Conservation (phyloP, 1,139 yeast species). For the Hanseniaspora sp. region DNA sequence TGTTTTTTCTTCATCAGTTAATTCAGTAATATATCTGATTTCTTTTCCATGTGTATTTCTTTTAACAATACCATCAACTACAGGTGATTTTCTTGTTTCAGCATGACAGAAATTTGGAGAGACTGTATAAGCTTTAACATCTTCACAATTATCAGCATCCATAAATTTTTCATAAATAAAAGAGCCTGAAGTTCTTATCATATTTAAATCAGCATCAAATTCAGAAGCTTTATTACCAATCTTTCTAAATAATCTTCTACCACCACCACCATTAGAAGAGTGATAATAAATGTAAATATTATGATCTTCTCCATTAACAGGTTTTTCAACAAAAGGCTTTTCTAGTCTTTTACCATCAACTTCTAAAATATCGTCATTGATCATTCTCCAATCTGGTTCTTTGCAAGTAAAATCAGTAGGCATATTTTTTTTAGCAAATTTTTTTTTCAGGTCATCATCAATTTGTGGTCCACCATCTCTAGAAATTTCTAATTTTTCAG, state of each 20-base stretch:
- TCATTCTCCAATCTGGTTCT: slow-evolving; percentile 81
- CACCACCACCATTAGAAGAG: slow-evolving; percentile 87
- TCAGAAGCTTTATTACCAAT: slow-evolving; percentile 96
- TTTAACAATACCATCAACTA: slow-evolving; percentile 95
- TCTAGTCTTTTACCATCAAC: slow-evolving; percentile 62
- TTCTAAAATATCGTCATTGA: slow-evolving; percentile 69
- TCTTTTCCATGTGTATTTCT: slow-evolving; percentile 97
- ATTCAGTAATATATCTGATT: slow-evolving; percentile 74
- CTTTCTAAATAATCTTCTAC: slow-evolving; percentile 82
- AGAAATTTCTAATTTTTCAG: slow-evolving; percentile 73
- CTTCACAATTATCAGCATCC: slow-evolving; percentile 97
- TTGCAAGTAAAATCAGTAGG: slow-evolving; percentile 39
- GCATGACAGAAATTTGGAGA: slow-evolving; percentile 90
- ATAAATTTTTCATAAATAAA: slow-evolving; percentile 87
- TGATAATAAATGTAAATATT: slow-evolving; percentile 23
- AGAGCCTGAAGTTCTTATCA: slow-evolving; percentile 82
- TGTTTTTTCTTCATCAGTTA: slow-evolving; percentile 58
- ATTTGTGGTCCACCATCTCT: slow-evolving; percentile 95
- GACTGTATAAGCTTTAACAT: slow-evolving; percentile 96
- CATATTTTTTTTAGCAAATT: slow-evolving; percentile 42
- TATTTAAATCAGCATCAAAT: slow-evolving; percentile 66
- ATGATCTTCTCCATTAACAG: slow-evolving; percentile 98
- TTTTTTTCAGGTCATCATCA: slow-evolving; percentile 41
- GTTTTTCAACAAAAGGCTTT: slow-evolving; percentile 96
- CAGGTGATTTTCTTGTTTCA: slow-evolving; percentile 96